Percentiles rank a stretch among this genome's conserved stretches.
Evolutionary conservation across 495 filamentous ascomycete species (phyloP).

Genomic region (Aspergillus sclerotioniger): DNA sequence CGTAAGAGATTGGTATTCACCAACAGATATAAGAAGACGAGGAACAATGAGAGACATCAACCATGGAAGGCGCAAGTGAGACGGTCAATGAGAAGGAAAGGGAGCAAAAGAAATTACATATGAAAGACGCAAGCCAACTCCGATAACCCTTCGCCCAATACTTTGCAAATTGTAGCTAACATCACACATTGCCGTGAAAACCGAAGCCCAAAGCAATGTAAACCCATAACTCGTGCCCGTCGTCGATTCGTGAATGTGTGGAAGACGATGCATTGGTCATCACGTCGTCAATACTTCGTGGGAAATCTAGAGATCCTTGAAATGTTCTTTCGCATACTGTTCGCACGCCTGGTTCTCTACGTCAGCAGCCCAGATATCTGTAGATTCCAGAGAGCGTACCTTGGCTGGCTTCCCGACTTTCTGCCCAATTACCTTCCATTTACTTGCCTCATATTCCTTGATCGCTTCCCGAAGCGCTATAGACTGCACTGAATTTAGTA

Average conservation of each 20-base stretch:
- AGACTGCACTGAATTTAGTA: conserved; percentile 55
- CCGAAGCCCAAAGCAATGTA: background rate
- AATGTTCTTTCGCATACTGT: conserved; percentile 97
- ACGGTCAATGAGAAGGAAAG: conserved; percentile 29
- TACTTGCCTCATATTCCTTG: conserved; percentile 97
- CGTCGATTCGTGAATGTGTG: conserved; percentile 15
- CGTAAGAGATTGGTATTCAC: conserved; percentile 3
- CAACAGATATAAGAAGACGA: background rate
- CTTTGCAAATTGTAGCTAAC: conserved; percentile 18
- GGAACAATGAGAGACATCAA: background rate
- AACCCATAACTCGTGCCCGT: conserved; percentile 1
- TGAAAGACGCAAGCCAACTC: conserved; percentile 27
- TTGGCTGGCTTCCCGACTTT: conserved; percentile 99
- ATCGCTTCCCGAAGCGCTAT: conserved; percentile 86
- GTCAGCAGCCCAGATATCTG: conserved; percentile 8
- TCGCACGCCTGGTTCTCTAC: conserved; percentile 74
- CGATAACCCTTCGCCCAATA: conserved; percentile 19
- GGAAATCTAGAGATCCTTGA: conserved; percentile 53
- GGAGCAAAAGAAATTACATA: conserved; percentile 12
- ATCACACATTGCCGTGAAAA: conserved; percentile 1
- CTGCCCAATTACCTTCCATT: conserved; percentile 94
- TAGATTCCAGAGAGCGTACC: conserved; percentile 45
- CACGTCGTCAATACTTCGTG: conserved; percentile 37
- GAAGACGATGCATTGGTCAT: conserved; percentile 36
- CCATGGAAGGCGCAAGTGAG: conserved; percentile 19